phyloP scores from a whole-genome alignment of 208 protist species.

The Acanthamoeba healyi region DNA sequence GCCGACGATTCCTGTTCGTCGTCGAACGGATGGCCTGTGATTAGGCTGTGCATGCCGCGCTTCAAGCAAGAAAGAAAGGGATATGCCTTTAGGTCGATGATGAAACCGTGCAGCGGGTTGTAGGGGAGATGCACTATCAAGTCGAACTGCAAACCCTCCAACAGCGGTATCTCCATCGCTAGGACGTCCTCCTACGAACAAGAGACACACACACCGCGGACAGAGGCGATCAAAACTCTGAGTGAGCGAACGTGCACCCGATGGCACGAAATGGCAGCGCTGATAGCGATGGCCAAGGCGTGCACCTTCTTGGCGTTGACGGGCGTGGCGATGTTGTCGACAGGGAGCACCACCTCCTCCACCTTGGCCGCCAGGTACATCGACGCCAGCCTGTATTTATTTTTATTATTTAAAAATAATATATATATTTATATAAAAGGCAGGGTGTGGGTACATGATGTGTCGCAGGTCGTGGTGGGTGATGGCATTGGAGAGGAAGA shows the following conservation, averaged over 20 bases:
- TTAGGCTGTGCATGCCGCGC: neutral
- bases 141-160: constrained; percentile 49
- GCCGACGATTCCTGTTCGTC: neutral
- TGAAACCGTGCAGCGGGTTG: constrained; percentile 28
- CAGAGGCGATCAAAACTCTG: no score
- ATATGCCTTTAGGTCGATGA: constrained; percentile 29
- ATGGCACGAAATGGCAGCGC: no score
- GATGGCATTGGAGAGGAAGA: constrained; percentile 22
- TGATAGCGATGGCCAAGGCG: no score
- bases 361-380: constrained; percentile 56
- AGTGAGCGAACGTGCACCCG: no score
- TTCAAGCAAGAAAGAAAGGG: neutral
- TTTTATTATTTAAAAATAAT: no score
- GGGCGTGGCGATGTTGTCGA: neutral
- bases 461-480: constrained; percentile 18
- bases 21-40: neutral
- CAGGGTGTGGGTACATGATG: constrained; percentile 1
- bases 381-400: neutral
- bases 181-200: neutral
- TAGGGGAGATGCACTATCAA: constrained; percentile 43
- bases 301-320: constrained; percentile 24
- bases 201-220: no score
- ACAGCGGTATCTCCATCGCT: constrained; percentile 13
- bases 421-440: neutral
- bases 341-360: constrained; percentile 46